Evolutionary conservation across 2,329 filamentous ascomycete species (phyloP).

Genomic region (Stemphylium vesicarium): DNA sequence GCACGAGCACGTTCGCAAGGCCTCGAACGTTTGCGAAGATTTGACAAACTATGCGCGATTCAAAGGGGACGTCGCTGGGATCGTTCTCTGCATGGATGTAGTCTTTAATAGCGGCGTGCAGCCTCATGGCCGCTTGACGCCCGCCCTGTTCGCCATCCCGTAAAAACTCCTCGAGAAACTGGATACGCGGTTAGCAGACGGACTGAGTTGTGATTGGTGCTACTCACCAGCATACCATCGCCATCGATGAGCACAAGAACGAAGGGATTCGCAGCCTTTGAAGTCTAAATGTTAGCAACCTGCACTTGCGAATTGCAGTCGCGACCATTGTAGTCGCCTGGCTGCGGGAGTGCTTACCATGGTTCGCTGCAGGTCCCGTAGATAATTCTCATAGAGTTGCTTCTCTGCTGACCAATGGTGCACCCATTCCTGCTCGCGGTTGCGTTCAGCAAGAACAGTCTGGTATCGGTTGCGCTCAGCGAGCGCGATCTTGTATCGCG

Average conservation of each 20-base stretch:
- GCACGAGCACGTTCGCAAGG: slow-evolving; percentile 56
- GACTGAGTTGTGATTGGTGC: not conserved
- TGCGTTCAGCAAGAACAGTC: slow-evolving; percentile 30
- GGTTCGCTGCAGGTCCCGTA: slow-evolving; percentile 27
- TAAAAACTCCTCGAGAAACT: slow-evolving; percentile 59
- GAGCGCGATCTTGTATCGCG: slow-evolving; percentile 37
- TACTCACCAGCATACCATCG: slow-evolving; percentile 56
- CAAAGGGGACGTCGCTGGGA: slow-evolving; percentile 48
- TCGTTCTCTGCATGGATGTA: slow-evolving; percentile 54
- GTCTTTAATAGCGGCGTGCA: slow-evolving; percentile 53
- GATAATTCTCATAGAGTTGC: slow-evolving; percentile 23
- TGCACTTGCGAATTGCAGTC: not conserved
- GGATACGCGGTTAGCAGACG: slow-evolving; percentile 10
- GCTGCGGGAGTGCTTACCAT: slow-evolving; percentile 25
- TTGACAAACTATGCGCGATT: slow-evolving; percentile 57
- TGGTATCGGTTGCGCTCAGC: slow-evolving; percentile 39
- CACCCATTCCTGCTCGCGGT: slow-evolving; percentile 31
- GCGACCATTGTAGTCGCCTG: not conserved
- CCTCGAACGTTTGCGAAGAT: slow-evolving; percentile 62
- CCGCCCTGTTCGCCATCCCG: slow-evolving; percentile 60
- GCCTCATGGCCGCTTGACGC: slow-evolving; percentile 57
- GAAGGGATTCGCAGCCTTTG: slow-evolving; percentile 54
- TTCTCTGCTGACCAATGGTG: slow-evolving; percentile 30
- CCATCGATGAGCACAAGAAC: slow-evolving; percentile 63
- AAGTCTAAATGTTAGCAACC: not conserved